Evolutionary conservation across 192 early-diverging fungal genomes (phyloP).

Genomic region (Coemansia sp.): DNA sequence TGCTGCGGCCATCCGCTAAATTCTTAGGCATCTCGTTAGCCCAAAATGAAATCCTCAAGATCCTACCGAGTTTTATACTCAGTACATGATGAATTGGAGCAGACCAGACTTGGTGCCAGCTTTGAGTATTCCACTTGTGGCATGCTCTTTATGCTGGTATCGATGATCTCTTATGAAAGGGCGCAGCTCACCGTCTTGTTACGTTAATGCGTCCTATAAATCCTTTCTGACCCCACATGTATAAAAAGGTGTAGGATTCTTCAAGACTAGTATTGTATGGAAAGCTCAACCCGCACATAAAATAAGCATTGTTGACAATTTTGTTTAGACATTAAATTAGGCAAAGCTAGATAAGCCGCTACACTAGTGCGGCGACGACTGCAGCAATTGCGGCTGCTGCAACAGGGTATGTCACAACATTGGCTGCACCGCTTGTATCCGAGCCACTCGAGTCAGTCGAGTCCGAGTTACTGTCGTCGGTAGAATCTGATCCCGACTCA

Average conservation of each 20-base stretch:
- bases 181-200: conserved; percentile 39
- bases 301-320: neutral
- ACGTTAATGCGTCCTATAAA: conserved; percentile 29
- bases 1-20: neutral
- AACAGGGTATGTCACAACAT: neutral
- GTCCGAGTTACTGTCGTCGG: neutral
- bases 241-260: too few relatives aligned
- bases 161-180: conserved; percentile 21
- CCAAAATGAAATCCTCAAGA: conserved; percentile 11
- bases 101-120: conserved; percentile 14
- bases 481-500: neutral
- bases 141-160: neutral
- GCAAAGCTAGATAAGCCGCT: neutral
- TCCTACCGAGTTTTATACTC: conserved; percentile 40
- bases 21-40: neutral
- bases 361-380: conserved; percentile 19
- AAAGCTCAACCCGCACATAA: neutral
- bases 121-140: too few relatives aligned
- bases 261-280: neutral
- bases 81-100: conserved; percentile 40
- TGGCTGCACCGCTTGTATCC: conserved; percentile 2
- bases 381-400: conserved; percentile 13
- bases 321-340: neutral
- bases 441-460: neutral
- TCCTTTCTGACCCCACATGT: conserved; percentile 34